These are phyloP conservation scores for Acacia pycnantha DNA, from an alignment of 331 rosid genomes.

Conservation along the genomic window DNA sequence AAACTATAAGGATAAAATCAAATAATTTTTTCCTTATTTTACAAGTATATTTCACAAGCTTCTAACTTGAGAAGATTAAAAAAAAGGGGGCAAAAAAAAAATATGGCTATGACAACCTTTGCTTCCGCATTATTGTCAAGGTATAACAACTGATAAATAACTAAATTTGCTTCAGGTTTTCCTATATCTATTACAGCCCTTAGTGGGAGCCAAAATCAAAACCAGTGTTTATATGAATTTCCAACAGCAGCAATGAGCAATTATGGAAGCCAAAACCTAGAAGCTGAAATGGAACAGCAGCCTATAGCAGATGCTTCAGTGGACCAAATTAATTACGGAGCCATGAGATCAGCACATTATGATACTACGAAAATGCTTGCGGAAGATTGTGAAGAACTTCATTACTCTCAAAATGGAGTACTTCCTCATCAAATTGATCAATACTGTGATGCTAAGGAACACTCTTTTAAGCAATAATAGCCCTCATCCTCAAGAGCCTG, in stretches of 20 bases:
- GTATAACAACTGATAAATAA: not conserved
- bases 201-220: not conserved
- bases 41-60: not conserved
- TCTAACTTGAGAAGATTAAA: not conserved
- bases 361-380: not conserved
- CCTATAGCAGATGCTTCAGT: not conserved
- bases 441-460: constrained; percentile 19
- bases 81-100: not conserved
- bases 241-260: not conserved
- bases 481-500: constrained; percentile 1
- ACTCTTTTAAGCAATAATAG: not conserved
- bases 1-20: too few species aligned
- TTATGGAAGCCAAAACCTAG: constrained; percentile 4
- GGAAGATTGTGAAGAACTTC: not conserved
- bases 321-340: not conserved
- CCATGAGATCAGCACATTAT: not conserved
- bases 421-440: constrained; percentile 15
- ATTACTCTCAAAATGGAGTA: not conserved
- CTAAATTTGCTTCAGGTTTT: not conserved
- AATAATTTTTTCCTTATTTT: not conserved
- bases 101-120: not conserved
- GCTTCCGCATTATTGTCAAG: not conserved
- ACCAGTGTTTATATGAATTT: not conserved
- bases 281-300: not conserved
- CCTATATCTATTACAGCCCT: not conserved